Percentiles rank a stretch among this genome's conserved stretches.
These are phyloP conservation scores for Achlya hypogyna DNA, from an alignment of 352 stramenopile species.

Conservation along the genomic window DNA sequence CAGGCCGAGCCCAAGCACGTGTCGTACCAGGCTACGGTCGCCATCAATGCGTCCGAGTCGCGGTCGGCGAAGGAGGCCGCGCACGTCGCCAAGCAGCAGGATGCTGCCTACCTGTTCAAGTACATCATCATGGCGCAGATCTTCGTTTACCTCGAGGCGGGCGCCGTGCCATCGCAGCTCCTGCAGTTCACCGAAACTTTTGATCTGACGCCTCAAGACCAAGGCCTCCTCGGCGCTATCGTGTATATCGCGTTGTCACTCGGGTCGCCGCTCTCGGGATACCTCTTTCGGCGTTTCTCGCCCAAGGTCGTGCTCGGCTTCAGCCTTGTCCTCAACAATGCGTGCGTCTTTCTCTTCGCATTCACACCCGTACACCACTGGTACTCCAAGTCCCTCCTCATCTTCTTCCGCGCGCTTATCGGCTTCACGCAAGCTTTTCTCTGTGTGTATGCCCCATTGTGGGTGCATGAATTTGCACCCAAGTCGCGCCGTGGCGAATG, in stretches of 20 bases:
- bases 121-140: conserved; percentile 78
- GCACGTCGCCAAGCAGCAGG: conserved; percentile 1
- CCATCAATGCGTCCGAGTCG: background rate
- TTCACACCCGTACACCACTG: conserved; percentile 46
- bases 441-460: conserved; percentile 78
- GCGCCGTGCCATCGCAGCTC: conserved; percentile 72
- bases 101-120: conserved; percentile 62
- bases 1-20: background rate
- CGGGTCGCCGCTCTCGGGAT: conserved; percentile 67
- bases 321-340: conserved; percentile 69
- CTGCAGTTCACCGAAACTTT: conserved; percentile 78
- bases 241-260: conserved; percentile 79
- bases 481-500: conserved; percentile 50
- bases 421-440: conserved; percentile 74
- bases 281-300: conserved; percentile 69
- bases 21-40: conserved; percentile 11
- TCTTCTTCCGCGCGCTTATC: conserved; percentile 55
- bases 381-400: conserved; percentile 72
- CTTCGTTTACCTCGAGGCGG: conserved; percentile 81
- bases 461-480: conserved; percentile 81
- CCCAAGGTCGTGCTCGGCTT: conserved; percentile 53
- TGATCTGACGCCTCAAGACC: conserved; percentile 58
- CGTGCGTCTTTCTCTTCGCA: conserved; percentile 62
- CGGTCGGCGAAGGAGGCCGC: background rate
- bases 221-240: conserved; percentile 69